Conservation (phyloP, 2,329 filamentous ascomycete species). For the Fusarium continuum region DNA sequence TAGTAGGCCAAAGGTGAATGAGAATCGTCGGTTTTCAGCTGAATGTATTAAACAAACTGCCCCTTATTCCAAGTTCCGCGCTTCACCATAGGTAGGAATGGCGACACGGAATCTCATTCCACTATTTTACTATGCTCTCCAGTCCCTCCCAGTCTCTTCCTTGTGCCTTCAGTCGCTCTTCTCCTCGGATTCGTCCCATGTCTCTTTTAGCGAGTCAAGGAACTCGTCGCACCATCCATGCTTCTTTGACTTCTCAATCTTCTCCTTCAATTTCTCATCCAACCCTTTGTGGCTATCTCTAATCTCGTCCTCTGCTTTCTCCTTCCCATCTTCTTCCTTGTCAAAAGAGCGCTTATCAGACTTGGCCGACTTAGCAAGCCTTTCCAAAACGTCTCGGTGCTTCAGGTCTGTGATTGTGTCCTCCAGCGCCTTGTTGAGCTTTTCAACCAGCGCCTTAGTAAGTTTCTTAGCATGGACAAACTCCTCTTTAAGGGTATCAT, state of each 20-base stretch:
- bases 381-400: not conserved
- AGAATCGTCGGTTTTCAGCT: not conserved
- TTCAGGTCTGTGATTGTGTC: not conserved
- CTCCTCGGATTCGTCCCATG: not conserved
- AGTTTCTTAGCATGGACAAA: not conserved
- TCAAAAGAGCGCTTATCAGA: not conserved
- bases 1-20: not conserved
- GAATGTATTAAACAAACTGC: not conserved
- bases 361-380: not conserved
- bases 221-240: conserved; percentile 25
- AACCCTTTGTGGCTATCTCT: not conserved
- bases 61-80: not conserved
- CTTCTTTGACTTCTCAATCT: conserved; percentile 5
- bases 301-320: not conserved
- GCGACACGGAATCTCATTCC: too few relatives aligned
- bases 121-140: not conserved
- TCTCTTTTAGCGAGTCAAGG: not conserved
- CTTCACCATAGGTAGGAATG: not conserved
- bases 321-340: not conserved
- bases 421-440: not conserved
- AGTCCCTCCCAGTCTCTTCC: not conserved
- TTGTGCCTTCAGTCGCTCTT: too few relatives aligned
- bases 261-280: not conserved
- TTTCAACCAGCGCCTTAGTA: not conserved
- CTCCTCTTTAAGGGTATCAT: not conserved